Evolutionary conservation across 371 early-diverging fungal genomes (phyloP), one percentile per base, ranked within the genome.

Genomic region (Batrachochytrium dendrobatidis): DNA sequence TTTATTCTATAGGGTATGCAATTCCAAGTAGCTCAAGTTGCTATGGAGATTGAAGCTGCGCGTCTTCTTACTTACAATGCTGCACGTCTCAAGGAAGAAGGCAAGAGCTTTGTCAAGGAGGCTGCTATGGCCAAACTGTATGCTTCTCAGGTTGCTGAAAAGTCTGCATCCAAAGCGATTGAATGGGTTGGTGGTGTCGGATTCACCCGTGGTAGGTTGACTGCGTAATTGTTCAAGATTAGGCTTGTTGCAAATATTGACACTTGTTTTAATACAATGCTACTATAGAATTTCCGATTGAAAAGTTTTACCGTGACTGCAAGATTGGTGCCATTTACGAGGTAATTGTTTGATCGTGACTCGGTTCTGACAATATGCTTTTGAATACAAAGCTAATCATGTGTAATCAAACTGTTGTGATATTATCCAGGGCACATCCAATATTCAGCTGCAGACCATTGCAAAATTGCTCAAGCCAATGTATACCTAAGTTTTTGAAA

Each of bases 131-230:
- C 94, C 65, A 97, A 98, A 77, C 83, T 95, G 17, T 95, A 89
- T 67, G 78, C 94, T 20, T 89, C 91, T 54, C 95, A 96, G 79
- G 85, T 97, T 24, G 98, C 98, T 39, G 93, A 95, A 74, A 84
- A 83, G 64, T 84, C 93, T 26, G 84, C 95, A 10, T 84, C 90
- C 33, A 83, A 87, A 71, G 88, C 90, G 44, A 83, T 97, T 53
- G 98, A 96, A 76, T 95, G 94, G 98, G 80, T 89, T 68, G 98
- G 97, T 65, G 97, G 98, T 63, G 88, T 95, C 59, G 96, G 95
- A 6, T 97, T 97, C 78, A 94, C 94, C 24, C 83, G 95, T 51
- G 91, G 66, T 69, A 48, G 22, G 60, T 50, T 8, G 4, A 8
- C 48, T 6, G 48, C 48, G 48, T 28, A 17, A 18, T 6, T 12